Conservation (phyloP, 371 early-diverging fungal species). For the Apophysomyces elegans region DNA sequence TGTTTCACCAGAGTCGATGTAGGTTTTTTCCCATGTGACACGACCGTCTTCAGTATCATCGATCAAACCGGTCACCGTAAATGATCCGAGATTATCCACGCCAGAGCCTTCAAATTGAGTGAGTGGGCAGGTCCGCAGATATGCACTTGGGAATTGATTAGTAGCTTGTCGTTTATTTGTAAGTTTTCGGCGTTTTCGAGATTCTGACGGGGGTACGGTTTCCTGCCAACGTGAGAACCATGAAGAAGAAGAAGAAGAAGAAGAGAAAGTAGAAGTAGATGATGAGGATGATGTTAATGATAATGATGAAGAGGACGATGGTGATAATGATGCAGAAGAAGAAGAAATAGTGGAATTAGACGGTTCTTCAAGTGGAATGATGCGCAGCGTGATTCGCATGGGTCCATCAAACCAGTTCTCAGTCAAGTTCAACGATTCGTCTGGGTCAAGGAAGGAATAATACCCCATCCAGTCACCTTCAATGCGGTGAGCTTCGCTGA, state of each 20-base stretch:
- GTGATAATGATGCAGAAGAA: not conserved
- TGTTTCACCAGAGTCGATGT: constrained; percentile 46
- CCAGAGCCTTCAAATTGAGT: constrained; percentile 54
- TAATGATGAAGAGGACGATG: not conserved
- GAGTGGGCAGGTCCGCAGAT: constrained; percentile 42
- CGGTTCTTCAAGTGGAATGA: constrained; percentile 43
- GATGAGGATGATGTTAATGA: not conserved
- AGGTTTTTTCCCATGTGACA: constrained; percentile 52
- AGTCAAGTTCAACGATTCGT: constrained; percentile 19
- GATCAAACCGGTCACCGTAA: constrained; percentile 45
- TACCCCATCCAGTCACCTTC: constrained; percentile 59
- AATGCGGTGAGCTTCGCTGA: constrained; percentile 46
- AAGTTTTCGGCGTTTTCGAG: constrained; percentile 26
- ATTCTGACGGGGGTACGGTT: constrained; percentile 4
- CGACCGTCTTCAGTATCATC: constrained; percentile 55
- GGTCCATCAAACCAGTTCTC: constrained; percentile 55
- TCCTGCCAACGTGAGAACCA: constrained; percentile 35
- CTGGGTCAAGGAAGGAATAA: constrained; percentile 46
- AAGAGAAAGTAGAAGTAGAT: not conserved
- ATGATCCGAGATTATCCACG: constrained; percentile 42
- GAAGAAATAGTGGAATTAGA: constrained; percentile 1
- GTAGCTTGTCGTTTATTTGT: constrained; percentile 10
- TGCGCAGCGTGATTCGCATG: constrained; percentile 43
- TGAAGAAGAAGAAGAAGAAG: constrained; percentile 16
- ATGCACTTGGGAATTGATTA: constrained; percentile 32